Evolutionary conservation across 345 rosid species (phyloP), one percentile per base, ranked within the genome.

Genomic region (Eucalyptus microcorys): DNA sequence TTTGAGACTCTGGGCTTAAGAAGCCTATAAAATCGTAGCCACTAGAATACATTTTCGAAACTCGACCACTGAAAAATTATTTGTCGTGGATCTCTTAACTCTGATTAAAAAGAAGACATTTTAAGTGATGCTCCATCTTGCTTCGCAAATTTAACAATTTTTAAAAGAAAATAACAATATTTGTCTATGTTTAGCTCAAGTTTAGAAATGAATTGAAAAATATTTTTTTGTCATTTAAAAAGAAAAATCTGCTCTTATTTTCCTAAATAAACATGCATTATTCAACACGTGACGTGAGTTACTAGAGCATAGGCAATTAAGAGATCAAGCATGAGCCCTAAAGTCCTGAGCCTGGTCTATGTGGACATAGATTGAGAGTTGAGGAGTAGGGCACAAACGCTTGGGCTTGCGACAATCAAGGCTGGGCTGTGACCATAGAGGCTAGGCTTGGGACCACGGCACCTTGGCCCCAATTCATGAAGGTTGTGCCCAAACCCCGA

Each of bases 311-410:
- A 8, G 7, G 24, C 7, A 34, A 12, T 22, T 34, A 34, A 19
- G 81, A 10, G 11, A 68, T 68, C 2, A 10, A 11, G 24, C 43
- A 68, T 2, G 3, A 9, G 80, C 42, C 2, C 4, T 0, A 2
- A 3, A 8, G 22, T 34, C 7, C 1, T 3, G 2, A 2, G 24
- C 22, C 3, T 4, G 0, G 1, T 21, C 12, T 17, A 3, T 16
- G 0, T 17, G 42, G 80, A 32, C 13, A 21, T 19, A 9, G 7
- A 17, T 5, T 22, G 2, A 17, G 24, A 6, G 7, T 68, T 16
- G 43, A 68, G 81, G 26, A 9, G 81, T 2, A 8, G 7, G 22
- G 81, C 7, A 68, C 4, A 5, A 10, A 40, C 2, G 6, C 40
- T 30, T 59, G 40, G 76, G 76, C 76, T 16, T n/a, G 37, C 9